Base-by-base conservation (phyloP, 75 land plant species). In the Chamaecyparis obtusa region DNA sequence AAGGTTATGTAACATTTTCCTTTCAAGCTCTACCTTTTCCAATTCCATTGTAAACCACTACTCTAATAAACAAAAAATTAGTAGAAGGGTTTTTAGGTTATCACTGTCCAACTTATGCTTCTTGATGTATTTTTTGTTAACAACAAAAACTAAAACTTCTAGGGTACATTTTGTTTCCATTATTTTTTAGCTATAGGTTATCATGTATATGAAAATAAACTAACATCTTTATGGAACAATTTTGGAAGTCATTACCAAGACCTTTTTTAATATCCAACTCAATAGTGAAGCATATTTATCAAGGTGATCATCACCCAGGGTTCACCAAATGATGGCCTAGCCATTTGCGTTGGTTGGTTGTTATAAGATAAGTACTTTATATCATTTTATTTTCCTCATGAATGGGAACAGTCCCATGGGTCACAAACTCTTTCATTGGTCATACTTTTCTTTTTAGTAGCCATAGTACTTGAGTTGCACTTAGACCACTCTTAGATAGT, bases 341-440 rank as follows among this genome's bases (percentile, higher is more conserved):
- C 90, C 91, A 88, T 49, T 91, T 93, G 55, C 99, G 99, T 35
- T 91, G 95, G 92, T 69, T 95, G 3, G 99, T 99, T 32, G 83
- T 98, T 32, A 41, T 91, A 0, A 91, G 95, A 10, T 85, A 96
- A 9, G 96, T 90, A 75, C 39, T 87, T 15, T 95, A 96, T 92
- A 97, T 95, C 44, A 90, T 93, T 77, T 86, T 89, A 7, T 93
- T 92, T 88, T 86, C 99, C 0, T 96, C 97, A 2, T 97, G 95
- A 3, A 97, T 94, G 97, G 97, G 97, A 54, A 93, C 97, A 0
- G 93, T 93, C 13, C 99, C 99, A 1, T 98, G 99, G 99, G 92
- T 98, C 4, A 92, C 97, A 48, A 98, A 98, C 92, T 96, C 97
- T 94, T 35, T 37, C 41, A 79, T 19, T 43, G 27, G 5, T 39